phyloP scores from a whole-genome alignment of 73 alveolate genomes.

The Breviolum minutum region DNA sequence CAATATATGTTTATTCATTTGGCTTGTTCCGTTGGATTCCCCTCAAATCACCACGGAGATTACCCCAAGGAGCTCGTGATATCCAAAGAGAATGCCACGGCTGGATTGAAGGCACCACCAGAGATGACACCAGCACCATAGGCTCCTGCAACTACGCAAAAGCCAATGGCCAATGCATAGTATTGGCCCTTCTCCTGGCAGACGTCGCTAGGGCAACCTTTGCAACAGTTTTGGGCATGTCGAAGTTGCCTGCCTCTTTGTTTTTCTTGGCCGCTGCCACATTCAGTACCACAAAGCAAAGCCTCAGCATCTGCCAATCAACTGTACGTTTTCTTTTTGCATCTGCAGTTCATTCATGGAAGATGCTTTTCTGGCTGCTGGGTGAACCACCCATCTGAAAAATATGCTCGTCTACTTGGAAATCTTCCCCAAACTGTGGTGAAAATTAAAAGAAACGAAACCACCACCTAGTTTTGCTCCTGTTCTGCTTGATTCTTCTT shows the following conservation, averaged over 20 bases:
- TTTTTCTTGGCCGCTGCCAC: slow-evolving; percentile 54
- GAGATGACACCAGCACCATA: slow-evolving; percentile 64
- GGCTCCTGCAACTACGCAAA: slow-evolving; percentile 43
- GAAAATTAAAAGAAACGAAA: too few relatives aligned
- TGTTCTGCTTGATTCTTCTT: too few relatives aligned
- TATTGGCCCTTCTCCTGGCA: slow-evolving; percentile 52
- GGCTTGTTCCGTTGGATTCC: too few relatives aligned
- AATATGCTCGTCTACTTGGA: not conserved
- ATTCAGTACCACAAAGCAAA: slow-evolving; percentile 63
- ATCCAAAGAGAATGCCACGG: slow-evolving; percentile 57
- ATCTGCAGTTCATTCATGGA: too few relatives aligned
- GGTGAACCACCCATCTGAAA: not conserved
- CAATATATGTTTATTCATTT: too few relatives aligned
- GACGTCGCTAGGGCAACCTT: not conserved
- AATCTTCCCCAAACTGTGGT: too few relatives aligned
- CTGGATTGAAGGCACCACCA: slow-evolving; percentile 64
- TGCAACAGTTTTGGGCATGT: not conserved
- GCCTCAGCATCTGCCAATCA: not conserved
- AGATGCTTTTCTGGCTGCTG: not conserved
- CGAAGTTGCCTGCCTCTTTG: not conserved
- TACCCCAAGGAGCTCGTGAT: slow-evolving; percentile 31
- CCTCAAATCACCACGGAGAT: too few relatives aligned
- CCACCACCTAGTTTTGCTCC: too few relatives aligned
- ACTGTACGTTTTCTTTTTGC: too few relatives aligned
- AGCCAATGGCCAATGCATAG: slow-evolving; percentile 65